Evolutionary conservation across 2,329 filamentous ascomycete species (phyloP).

Genomic region (Amauroascus verrucosus): DNA sequence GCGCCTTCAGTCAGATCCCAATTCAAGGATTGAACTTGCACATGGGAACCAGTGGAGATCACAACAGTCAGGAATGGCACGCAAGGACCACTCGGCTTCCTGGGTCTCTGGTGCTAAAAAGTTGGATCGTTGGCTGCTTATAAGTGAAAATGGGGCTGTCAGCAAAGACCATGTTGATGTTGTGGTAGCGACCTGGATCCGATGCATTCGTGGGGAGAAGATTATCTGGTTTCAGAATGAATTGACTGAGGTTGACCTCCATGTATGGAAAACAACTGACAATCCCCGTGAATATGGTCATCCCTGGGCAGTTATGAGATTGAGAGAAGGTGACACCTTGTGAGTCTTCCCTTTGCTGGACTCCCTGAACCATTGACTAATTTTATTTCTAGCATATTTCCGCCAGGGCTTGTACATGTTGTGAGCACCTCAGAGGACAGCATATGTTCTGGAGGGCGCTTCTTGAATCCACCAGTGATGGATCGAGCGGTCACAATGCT

Average conservation of each 20-base stretch:
- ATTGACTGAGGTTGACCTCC: slow-evolving; percentile 5
- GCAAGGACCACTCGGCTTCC: neutral
- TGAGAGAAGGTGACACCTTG: slow-evolving; percentile 5
- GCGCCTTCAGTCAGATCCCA: neutral
- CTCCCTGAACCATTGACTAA: neutral
- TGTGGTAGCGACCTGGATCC: slow-evolving; percentile 8
- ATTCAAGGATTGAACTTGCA: neutral
- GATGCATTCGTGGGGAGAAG: slow-evolving; percentile 5
- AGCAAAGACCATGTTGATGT: slow-evolving; percentile 11
- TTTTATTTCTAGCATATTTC: slow-evolving; percentile 1
- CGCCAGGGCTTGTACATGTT: slow-evolving; percentile 3
- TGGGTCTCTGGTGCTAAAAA: neutral
- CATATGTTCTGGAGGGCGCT: slow-evolving; percentile 6
- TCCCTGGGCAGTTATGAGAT: slow-evolving; percentile 8
- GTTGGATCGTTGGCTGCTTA: neutral
- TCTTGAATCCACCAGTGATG: slow-evolving; percentile 4
- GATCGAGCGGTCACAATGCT: neutral
- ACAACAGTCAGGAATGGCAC: neutral
- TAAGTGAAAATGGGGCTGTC: slow-evolving; percentile 2
- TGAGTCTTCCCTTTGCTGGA: neutral
- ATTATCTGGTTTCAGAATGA: slow-evolving; percentile 10
- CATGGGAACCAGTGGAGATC: neutral
- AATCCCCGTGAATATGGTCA: neutral
- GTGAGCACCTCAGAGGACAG: slow-evolving; percentile 5
- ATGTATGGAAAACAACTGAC: slow-evolving; percentile 7